A percentile compares a stretch with the other conserved stretches of the same genome.
Conservation (phyloP, 257 asterid species). For the Nicotiana paniculata region DNA sequence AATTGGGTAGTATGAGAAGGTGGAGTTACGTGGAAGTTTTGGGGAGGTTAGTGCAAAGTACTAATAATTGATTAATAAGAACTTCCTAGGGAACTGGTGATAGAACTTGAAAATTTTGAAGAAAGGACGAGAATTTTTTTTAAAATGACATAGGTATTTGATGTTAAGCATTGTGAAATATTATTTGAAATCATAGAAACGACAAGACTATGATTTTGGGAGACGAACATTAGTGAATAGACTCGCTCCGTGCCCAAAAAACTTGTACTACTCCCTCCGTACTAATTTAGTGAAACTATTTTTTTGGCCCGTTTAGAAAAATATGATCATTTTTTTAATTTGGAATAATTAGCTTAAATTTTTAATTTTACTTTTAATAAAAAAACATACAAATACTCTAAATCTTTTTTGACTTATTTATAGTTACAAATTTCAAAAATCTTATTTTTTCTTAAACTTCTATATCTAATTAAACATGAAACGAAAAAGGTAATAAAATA, state of each 20-base stretch:
- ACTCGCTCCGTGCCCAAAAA: not conserved
- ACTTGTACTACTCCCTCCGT: not conserved
- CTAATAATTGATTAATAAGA: not conserved
- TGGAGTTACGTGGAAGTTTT: no score
- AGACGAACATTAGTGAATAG: not conserved
- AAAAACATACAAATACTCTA: no score
- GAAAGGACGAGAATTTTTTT: not conserved
- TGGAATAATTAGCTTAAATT: no score
- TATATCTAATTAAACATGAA: no score
- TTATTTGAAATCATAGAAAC: constrained; percentile 11
- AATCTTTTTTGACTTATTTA: no score
- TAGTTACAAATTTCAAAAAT: no score
- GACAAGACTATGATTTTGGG: constrained; percentile 8
- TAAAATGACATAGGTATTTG: not conserved
- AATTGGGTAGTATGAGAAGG: no score
- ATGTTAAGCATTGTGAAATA: not conserved
- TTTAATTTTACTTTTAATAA: no score
- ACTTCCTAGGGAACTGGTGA: not conserved
- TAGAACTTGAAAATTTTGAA: not conserved
- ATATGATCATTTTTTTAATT: no score
- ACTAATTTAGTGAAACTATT: no score
- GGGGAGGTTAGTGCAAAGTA: not conserved
- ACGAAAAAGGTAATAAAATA: not conserved
- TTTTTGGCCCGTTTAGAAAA: no score
- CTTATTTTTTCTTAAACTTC: no score